Evolutionary conservation across 148 eudicot species (phyloP), one percentile per base, ranked within the genome.

Genomic region (Camellia granthamiana): DNA sequence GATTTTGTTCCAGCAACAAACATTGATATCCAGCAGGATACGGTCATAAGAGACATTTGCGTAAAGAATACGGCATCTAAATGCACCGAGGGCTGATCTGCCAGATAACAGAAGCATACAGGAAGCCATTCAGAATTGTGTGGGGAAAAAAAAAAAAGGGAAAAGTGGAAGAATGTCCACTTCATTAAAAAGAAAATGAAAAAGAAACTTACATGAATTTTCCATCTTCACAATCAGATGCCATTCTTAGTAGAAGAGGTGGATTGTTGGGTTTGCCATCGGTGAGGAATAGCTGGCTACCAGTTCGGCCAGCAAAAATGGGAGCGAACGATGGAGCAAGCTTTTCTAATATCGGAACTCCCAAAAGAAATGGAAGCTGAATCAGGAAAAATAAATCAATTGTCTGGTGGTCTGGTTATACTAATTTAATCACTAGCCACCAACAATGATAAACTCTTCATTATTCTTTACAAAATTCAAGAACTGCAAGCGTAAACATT

Each of bases 71-170:
- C 99, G 99, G 76, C 92, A 86, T 88, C 82, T 90, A 81, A 96
- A 96, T 77, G 97, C 89, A 69, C 91, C 94, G 79, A 96, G 97
- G 18, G 99, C 90, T 80, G 97, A 94, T 86, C 99, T 96, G 99
- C 83, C 83, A 79, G 69, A 85, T 16, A 82, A 79, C 23, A 66
- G 58, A 80, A 19, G 71, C 64, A 77, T 69, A 73, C 42, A 80
- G 84, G 55, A 76, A 77, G 60, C 77, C 38, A 30, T 61, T 55
- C 62, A 16, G 66, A 61, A 79, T 55, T 46, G 78, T 44, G 75
- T 72, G 41, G 38, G 38, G 38, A 30, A 30, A 30, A 76, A 72
- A 18, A 75, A 47, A 42, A 46, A 7, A 13, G 68, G 19, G 67
- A 47, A 14, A 55, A 23, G 47, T 19, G 30, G 7, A 19, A 9